Evolutionary conservation across 2,329 filamentous ascomycete species (phyloP).

Genomic region (Claviceps spartinae): DNA sequence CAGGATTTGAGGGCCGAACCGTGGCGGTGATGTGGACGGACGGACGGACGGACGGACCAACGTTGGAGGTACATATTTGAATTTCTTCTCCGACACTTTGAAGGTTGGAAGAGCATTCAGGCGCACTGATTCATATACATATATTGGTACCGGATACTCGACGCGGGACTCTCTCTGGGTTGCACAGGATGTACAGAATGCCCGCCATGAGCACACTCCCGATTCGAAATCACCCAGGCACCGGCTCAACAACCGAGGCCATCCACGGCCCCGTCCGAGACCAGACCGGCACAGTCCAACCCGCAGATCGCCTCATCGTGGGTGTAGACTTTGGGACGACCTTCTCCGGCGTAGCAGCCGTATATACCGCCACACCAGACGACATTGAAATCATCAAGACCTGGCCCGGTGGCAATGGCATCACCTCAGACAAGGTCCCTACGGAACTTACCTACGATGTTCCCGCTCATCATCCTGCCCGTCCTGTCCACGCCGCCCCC

Average conservation of each 20-base stretch:
- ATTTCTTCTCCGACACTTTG: too few species aligned
- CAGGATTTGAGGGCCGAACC: too few species aligned
- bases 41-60: too few species aligned
- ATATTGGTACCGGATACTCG: too few species aligned
- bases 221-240: constrained; percentile 33
- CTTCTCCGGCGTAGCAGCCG: constrained; percentile 62
- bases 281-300: constrained; percentile 34
- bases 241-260: constrained; percentile 44
- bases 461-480: constrained; percentile 13
- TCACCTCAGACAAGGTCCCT: constrained; percentile 79
- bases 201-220: constrained; percentile 39
- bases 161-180: too few species aligned
- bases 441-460: constrained; percentile 58
- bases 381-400: constrained; percentile 75
- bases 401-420: constrained; percentile 73
- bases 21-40: too few species aligned
- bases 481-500: constrained; percentile 11
- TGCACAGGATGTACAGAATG: too few species aligned
- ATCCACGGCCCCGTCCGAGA: constrained; percentile 49
- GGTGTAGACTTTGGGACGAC: constrained; percentile 79
- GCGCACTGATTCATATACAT: too few species aligned
- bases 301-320: constrained; percentile 55
- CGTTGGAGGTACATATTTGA: too few species aligned
- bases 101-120: too few species aligned
- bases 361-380: constrained; percentile 63